Evolutionary conservation across 2,329 filamentous ascomycete species (phyloP).

Genomic region (Teratosphaeria epicoccoides): DNA sequence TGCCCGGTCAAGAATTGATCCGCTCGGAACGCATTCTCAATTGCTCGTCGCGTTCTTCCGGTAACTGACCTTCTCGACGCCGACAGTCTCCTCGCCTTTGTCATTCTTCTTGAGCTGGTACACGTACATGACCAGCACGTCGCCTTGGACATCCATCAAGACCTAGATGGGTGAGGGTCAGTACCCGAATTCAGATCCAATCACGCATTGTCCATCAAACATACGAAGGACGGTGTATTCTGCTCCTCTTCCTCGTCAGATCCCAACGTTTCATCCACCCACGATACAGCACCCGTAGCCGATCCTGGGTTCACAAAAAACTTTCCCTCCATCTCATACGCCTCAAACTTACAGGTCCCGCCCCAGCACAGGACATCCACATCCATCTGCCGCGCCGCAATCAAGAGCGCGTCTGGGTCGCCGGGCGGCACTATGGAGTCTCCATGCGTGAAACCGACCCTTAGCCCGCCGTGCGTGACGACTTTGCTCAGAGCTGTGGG

Average conservation of each 20-base stretch:
- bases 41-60: constrained; percentile 33
- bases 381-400: constrained; percentile 60
- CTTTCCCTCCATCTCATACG: constrained; percentile 61
- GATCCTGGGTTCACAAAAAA: constrained; percentile 62
- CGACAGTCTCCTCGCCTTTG: constrained; percentile 43
- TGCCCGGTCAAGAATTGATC: not conserved
- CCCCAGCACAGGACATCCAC: constrained; percentile 61
- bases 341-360: constrained; percentile 59
- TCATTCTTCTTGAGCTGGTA: constrained; percentile 52
- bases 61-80: constrained; percentile 47
- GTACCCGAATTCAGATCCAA: not conserved
- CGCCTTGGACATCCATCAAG: constrained; percentile 96
- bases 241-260: constrained; percentile 1
- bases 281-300: constrained; percentile 55
- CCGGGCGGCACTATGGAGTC: constrained; percentile 61
- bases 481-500: constrained; percentile 52
- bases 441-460: constrained; percentile 61
- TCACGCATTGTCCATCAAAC: not conserved
- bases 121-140: constrained; percentile 89
- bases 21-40: constrained; percentile 20
- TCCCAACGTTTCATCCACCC: constrained; percentile 32
- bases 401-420: constrained; percentile 55
- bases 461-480: constrained; percentile 56
- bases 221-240: not conserved
- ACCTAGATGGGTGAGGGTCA: constrained; percentile 52